Base-by-base conservation (phyloP, 2,329 filamentous ascomycete species). In the Cylindrodendrum hubeiense region DNA sequence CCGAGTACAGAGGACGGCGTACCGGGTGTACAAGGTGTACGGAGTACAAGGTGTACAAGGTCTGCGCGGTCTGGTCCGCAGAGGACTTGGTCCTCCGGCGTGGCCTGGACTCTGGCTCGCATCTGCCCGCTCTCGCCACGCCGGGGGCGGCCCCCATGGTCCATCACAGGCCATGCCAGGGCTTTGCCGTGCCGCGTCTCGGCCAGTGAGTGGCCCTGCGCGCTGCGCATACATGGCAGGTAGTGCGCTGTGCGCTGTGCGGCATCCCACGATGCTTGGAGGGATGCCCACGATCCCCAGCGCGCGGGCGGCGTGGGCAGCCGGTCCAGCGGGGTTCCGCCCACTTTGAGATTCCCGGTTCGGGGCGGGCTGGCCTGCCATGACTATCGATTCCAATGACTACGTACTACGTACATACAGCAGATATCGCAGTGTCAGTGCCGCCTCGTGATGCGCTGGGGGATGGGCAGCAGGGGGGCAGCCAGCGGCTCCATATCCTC, bases 301-400 rank as follows among this genome's bases (percentile, higher is more conserved):
- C 28, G n/a, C 28, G 28, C 28, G 28, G 30, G 21, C 63, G 41
- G 61, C 30, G 50, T 49, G 28, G 37, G 43, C 46, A 52, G 44
- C 60, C 67, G 58, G 65, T 60, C 43, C 53, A 67, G 56, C 65
- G 62, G 67, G 46, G 34, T 61, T 56, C 63, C 39, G 60, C 55
- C 44, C 46, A 37, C 13, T 50, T 30, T 12, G 8, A 28, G 39
- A 28, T 21, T 46, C 24, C 53, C 43, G 43, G 28, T 44, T 34
- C 22, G 49, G 47, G 41, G 43, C 58, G 47, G 47, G 63, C 39
- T 57, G 34, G n/a, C n/a, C 56, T 37, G 21, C 33, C 60, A 28
- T 50, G 52, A 47, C 51, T 60, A 68, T 41, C 51, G 44, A 59
- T 52, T 54, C 39, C 46, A 56, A 56, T 43, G 17, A 10, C 17